Base-by-base conservation (phyloP, 2,329 filamentous ascomycete species). In the Blumeriella jaapii region DNA sequence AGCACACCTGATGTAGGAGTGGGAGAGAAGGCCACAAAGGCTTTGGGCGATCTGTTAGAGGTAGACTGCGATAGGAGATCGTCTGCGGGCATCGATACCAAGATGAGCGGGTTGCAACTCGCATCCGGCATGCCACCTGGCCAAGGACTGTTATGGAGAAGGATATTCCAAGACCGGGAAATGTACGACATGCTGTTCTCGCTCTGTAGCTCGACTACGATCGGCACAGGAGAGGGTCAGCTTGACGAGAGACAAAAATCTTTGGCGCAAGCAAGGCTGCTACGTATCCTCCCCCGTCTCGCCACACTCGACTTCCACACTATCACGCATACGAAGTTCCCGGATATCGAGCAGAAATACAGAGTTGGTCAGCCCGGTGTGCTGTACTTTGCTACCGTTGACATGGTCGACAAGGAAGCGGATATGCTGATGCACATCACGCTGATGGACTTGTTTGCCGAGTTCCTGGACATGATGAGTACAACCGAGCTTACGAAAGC, bases 41-140 rank as follows among this genome's bases (percentile, higher is more conserved):
- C 69, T 2, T 51, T 78, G 2, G 64, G 65, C 2, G 65, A 71
- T 43, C 51, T 77, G 22, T 60, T 78, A 3, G 65, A 73, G 31
- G 58, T 65, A 5, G 73, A 78, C 53, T 72, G 67, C 44, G 61
- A 65, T 37, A 38, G 39, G n/a, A 49, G 46, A 37, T 37, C 41
- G 17, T 48, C 47, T 24, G 40, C 46, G 31, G 41, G 34, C 3
- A 38, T 54, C n/a, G 38, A 45, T 24, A 36, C 44, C 13, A 45
- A 48, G 29, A 49, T 57, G 32, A 57, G 55, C 20, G 58, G 58
- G 16, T 52, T 55, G 17, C 57, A 62, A 23, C 48, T 66, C 18
- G 37, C 44, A 13, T 51, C 59, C 9, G 58, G 61, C 11, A 61
- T 55, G 11, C 39, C 58, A 0, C 61, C 62, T 0, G 72, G 71